Evolutionary conservation across 2,329 filamentous ascomycete species (phyloP), one percentile per base, ranked within the genome.

Genomic region (Curvularia spicifera): DNA sequence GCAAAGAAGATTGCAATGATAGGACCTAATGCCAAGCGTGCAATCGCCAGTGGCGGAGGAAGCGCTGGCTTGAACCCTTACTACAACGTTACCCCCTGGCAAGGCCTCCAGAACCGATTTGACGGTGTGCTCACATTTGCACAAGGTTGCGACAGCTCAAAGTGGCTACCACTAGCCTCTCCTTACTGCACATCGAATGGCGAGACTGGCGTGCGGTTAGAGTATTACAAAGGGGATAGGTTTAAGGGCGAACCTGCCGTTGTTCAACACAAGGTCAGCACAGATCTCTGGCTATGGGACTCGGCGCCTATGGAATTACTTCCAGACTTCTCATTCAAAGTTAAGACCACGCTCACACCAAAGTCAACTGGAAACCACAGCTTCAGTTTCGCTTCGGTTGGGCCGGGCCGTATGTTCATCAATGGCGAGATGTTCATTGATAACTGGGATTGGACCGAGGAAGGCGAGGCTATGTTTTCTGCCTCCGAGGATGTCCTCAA

Each of bases 401-500:
- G 88, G 0, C 86, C 87, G 0, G 88, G 87, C 4, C 82, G 80
- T 63, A 75, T 90, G 46, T 87, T 83, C 62, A 75, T 90, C 48
- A 78, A 90, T 55, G 86, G 84, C 5, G 78, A 84, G 63, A 69
- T 88, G 13, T 82, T 84, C 18, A 82, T 89, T 43, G 86, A 90
- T 63, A 82, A 89, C 2, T 89, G 87, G 87, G 79, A 90, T 64
- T 90, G 87, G 87, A 87, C 83, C 0, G 86, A 89, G 60, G 84
- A 88, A 63, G 87, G 87, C 22, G 87, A 89, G 72, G 87, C 87
- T 28, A 89, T 90, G 87, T 90, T 89, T 66, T 87, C 88, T 39
- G 87, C 86, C 13, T 89, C 87, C 0, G 77, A 87, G 53, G 88
- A 90, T 67, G 84, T 87, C 52, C 79, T 89, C 28, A 84, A 87